Evolutionary conservation across 2,329 filamentous ascomycete species (phyloP).

Genomic region (Aspergillus jensenii): DNA sequence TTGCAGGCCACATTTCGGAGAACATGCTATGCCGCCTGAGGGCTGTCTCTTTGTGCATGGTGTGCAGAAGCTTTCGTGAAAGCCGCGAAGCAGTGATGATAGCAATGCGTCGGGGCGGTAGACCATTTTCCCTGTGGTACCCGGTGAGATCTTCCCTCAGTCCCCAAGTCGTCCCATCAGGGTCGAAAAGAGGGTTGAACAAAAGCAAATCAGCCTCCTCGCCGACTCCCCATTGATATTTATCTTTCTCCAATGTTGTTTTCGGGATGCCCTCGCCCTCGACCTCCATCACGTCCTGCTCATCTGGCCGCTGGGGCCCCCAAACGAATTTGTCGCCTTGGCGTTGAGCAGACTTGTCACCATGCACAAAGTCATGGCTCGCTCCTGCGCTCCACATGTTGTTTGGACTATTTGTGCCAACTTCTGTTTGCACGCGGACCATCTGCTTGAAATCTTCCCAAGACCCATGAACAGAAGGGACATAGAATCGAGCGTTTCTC

Average conservation of each 20-base stretch:
- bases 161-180: constrained; percentile 80
- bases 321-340: constrained; percentile 68
- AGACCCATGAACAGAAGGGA: constrained; percentile 71
- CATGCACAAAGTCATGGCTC: constrained; percentile 17
- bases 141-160: constrained; percentile 81
- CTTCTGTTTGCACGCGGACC: constrained; percentile 72
- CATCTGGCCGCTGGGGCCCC: constrained; percentile 73
- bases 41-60: constrained; percentile 89
- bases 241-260: constrained; percentile 72
- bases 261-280: constrained; percentile 74
- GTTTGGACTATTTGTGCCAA: constrained; percentile 64
- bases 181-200: constrained; percentile 89
- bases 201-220: constrained; percentile 92
- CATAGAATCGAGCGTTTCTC: constrained; percentile 73
- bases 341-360: constrained; percentile 27
- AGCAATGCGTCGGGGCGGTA: constrained; percentile 72
- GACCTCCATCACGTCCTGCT: constrained; percentile 69
- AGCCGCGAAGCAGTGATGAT: constrained; percentile 89
- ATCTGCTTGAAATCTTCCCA: constrained; percentile 81
- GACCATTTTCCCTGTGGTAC: constrained; percentile 65
- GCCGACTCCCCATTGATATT: constrained; percentile 81
- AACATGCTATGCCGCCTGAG: constrained; percentile 87
- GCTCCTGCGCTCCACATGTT: constrained; percentile 62
- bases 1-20: constrained; percentile 94
- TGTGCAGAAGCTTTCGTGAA: constrained; percentile 72